Evolutionary conservation across 2,329 filamentous ascomycete genomes (phyloP).

Genomic region (Aspergillus cejpii): DNA sequence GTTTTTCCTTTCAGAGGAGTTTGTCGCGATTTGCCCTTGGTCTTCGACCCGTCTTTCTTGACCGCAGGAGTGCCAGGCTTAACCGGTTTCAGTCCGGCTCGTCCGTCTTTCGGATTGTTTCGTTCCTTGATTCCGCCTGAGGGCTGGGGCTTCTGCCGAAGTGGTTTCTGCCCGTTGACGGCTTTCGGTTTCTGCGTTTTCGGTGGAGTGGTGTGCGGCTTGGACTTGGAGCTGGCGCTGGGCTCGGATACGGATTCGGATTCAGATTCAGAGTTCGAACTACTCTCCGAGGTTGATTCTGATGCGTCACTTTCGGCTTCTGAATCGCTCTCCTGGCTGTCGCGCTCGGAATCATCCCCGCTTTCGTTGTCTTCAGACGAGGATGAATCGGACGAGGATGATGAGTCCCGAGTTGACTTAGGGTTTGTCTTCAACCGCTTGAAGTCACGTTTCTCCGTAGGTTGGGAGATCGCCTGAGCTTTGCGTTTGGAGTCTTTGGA

Average conservation of each 20-base stretch:
- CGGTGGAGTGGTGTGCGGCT: neutral
- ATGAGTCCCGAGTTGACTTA: neutral
- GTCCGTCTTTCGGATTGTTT: neutral
- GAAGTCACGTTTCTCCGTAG: neutral
- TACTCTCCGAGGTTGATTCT: neutral
- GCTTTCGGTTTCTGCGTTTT: neutral
- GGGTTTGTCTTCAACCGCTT: neutral
- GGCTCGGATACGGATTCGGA: neutral
- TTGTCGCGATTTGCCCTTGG: neutral
- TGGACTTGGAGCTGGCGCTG: neutral
- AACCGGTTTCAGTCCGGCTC: neutral
- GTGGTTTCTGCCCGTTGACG: neutral
- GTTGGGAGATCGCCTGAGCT: neutral
- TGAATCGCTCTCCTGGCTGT: neutral
- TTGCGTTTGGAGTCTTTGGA: neutral
- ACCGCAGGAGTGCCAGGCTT: neutral
- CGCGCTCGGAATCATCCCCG: slow-evolving; percentile 9
- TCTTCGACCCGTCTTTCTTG: neutral
- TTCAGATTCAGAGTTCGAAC: neutral
- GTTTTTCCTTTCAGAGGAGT: neutral
- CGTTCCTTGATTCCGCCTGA: neutral
- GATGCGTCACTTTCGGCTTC: neutral
- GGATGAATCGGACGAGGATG: neutral
- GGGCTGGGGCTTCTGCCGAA: neutral
- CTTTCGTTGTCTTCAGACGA: slow-evolving; percentile 6